Conservation (phyloP, 192 early-diverging fungal species). For the Rhizoclosmatium globosum region DNA sequence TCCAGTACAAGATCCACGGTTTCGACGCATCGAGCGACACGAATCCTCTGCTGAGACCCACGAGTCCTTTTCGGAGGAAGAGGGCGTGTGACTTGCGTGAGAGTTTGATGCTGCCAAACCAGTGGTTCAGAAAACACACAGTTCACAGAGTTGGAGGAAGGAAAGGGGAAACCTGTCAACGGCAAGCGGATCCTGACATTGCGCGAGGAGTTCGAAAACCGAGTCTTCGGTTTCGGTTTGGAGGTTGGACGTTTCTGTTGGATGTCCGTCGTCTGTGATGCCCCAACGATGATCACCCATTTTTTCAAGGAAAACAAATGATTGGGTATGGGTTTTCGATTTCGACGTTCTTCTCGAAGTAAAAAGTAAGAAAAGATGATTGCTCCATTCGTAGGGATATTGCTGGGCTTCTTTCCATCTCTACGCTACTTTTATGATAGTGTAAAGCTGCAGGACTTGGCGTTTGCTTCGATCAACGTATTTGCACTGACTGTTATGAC, state of each 20-base stretch:
- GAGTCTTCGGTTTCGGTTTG: slow-evolving; percentile 61
- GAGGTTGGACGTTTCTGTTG: slow-evolving; percentile 65
- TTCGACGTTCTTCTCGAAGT: no score
- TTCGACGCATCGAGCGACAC: slow-evolving; percentile 82
- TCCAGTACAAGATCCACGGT: slow-evolving; percentile 95
- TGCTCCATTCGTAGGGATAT: no score
- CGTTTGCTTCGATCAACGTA: no score
- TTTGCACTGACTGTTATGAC: no score
- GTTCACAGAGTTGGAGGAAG: background rate
- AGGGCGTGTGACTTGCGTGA: slow-evolving; percentile 62
- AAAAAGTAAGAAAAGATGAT: no score
- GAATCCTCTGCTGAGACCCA: slow-evolving; percentile 61
- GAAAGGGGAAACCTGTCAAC: background rate
- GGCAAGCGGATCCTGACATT: slow-evolving; percentile 24
- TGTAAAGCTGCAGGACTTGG: no score
- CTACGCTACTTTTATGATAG: no score
- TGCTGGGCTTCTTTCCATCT: no score
- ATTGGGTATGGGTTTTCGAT: no score
- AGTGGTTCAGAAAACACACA: background rate
- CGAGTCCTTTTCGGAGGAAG: slow-evolving; percentile 62
- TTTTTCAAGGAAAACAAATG: background rate
- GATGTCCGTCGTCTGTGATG: slow-evolving; percentile 60
- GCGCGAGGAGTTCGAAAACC: slow-evolving; percentile 29
- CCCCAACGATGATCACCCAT: slow-evolving; percentile 24
- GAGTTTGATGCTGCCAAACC: slow-evolving; percentile 43